A percentile compares a stretch with the other conserved stretches of the same genome.
phyloP scores from a whole-genome alignment of 495 filamentous ascomycete genomes.

The Aspergillus baeticus region DNA sequence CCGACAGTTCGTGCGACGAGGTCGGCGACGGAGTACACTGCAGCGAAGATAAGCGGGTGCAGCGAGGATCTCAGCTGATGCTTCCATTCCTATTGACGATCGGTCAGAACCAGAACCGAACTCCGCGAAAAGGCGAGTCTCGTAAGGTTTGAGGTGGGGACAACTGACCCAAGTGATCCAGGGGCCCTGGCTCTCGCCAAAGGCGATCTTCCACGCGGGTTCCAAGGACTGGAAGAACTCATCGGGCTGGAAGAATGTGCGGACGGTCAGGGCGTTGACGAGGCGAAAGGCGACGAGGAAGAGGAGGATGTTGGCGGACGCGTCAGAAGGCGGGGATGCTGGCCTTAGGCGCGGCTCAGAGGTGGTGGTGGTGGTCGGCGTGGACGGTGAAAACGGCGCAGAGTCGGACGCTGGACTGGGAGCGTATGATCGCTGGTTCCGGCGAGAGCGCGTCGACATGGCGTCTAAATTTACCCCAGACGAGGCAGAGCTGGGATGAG shows the following conservation, averaged over 20 bases:
- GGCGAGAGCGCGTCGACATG: conserved; percentile 12
- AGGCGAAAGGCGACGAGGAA: conserved; percentile 75
- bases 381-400: neutral
- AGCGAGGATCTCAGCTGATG: conserved; percentile 88
- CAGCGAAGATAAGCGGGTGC: conserved; percentile 82
- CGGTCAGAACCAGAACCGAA: conserved; percentile 8
- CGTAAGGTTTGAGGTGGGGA: conserved; percentile 10
- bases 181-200: conserved; percentile 72
- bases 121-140: neutral
- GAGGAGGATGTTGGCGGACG: conserved; percentile 29
- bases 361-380: neutral
- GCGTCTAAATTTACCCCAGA: conserved; percentile 4
- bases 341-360: conserved; percentile 12
- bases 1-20: conserved; percentile 49
- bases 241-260: conserved; percentile 99
- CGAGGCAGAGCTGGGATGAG: neutral
- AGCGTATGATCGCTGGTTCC: neutral
- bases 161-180: conserved; percentile 98
- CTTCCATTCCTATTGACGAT: conserved; percentile 77
- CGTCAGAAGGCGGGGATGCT: conserved; percentile 12
- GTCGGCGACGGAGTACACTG: conserved; percentile 64
- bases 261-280: conserved; percentile 76
- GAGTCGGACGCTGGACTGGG: neutral
- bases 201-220: conserved; percentile 88
- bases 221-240: conserved; percentile 97